phyloP scores from a whole-genome alignment of 2,329 filamentous ascomycete genomes.

The Arthrobotrys musiformis region DNA sequence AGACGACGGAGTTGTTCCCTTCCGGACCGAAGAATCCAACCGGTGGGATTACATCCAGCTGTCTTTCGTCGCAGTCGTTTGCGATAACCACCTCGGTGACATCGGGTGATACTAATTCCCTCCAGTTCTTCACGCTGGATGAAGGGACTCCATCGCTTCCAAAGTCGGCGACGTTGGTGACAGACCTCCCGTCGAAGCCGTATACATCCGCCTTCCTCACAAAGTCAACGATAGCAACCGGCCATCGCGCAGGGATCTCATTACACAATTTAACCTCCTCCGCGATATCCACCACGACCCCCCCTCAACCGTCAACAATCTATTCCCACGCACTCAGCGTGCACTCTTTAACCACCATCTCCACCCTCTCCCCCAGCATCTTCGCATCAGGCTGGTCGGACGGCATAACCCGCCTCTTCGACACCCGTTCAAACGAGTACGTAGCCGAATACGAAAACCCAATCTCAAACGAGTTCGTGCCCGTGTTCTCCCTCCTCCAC shows the following conservation, averaged over 20 bases:
- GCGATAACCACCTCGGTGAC: conserved; percentile 15
- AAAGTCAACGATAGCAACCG: conserved; percentile 9
- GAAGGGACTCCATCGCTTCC: background rate
- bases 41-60: conserved; percentile 29
- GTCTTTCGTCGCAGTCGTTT: background rate
- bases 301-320: conserved; percentile 17
- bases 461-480: conserved; percentile 6
- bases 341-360: conserved; percentile 25
- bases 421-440: conserved; percentile 18
- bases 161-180: background rate
- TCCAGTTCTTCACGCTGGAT: conserved; percentile 33
- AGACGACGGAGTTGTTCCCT: conserved; percentile 3
- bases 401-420: conserved; percentile 33
- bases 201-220: conserved; percentile 40
- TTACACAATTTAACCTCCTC: conserved; percentile 15
- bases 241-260: conserved; percentile 33
- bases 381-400: conserved; percentile 52
- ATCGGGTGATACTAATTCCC: background rate
- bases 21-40: conserved; percentile 29
- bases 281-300: background rate
- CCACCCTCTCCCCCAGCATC: conserved; percentile 6
- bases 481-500: conserved; percentile 39
- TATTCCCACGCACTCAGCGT: conserved; percentile 34
- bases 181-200: conserved; percentile 27
- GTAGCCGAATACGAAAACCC: conserved; percentile 26